phyloP scores from a whole-genome alignment of 2,329 filamentous ascomycete genomes.

The Exserohilum rostratum region DNA sequence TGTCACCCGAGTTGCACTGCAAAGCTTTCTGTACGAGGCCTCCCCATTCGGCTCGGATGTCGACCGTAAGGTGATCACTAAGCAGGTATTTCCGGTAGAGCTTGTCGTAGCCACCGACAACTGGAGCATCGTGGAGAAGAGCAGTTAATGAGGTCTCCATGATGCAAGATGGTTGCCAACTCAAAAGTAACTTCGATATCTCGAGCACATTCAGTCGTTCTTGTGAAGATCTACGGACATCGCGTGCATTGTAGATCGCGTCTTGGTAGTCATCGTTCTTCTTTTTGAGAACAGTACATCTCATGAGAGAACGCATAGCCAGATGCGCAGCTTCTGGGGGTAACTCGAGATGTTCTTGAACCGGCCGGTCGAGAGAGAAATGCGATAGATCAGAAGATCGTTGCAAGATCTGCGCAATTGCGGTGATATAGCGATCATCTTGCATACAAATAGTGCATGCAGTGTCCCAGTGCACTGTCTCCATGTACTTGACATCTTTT shows the following conservation, averaged over 20 bases:
- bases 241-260: slow-evolving; percentile 20
- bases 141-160: slow-evolving; percentile 10
- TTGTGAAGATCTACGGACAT: slow-evolving; percentile 5
- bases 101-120: slow-evolving; percentile 50
- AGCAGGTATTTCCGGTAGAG: slow-evolving; percentile 45
- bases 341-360: background rate
- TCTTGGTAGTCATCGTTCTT: background rate
- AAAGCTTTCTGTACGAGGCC: slow-evolving; percentile 50
- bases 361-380: slow-evolving; percentile 1
- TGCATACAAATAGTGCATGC: slow-evolving; percentile 33
- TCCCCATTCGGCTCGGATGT: slow-evolving; percentile 54
- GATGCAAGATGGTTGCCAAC: slow-evolving; percentile 14
- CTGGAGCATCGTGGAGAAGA: slow-evolving; percentile 41
- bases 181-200: slow-evolving; percentile 19
- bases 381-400: slow-evolving; percentile 17
- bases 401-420: slow-evolving; percentile 21
- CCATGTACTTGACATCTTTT: slow-evolving; percentile 30
- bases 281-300: background rate
- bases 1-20: slow-evolving; percentile 26
- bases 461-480: slow-evolving; percentile 40
- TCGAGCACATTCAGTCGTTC: slow-evolving; percentile 11
- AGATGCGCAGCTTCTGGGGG: slow-evolving; percentile 21
- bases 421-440: slow-evolving; percentile 35
- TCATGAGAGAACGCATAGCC: slow-evolving; percentile 19
- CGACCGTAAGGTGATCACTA: slow-evolving; percentile 48